A percentile compares a stretch with the other conserved stretches of the same genome.
phyloP scores from a whole-genome alignment of 2,329 filamentous ascomycete genomes.

The Westerdykella aurantiaca region DNA sequence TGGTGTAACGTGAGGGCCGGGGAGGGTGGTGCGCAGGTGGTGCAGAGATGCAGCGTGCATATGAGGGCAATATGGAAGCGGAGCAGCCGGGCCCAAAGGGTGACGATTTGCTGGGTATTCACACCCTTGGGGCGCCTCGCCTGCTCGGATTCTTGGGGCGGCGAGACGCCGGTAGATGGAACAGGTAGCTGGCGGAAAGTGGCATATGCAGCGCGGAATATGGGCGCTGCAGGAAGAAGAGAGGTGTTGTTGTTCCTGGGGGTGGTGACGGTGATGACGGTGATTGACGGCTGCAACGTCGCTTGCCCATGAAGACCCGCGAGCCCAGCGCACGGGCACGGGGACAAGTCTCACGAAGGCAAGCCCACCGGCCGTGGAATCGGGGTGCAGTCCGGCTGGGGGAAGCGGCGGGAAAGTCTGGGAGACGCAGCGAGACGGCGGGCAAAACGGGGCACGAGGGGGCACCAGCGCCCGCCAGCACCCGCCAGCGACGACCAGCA shows the following conservation, averaged over 20 bases:
- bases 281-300: not conserved
- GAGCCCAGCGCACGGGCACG: too few species aligned
- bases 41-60: not conserved
- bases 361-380: too few species aligned
- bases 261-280: not conserved
- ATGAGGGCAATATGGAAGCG: conserved; percentile 8
- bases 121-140: not conserved
- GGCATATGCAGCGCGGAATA: not conserved
- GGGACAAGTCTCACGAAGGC: too few species aligned
- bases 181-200: conserved; percentile 1
- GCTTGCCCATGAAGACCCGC: not conserved
- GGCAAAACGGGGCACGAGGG: too few species aligned
- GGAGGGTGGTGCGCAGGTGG: not conserved
- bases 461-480: too few species aligned
- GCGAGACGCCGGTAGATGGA: not conserved
- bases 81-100: conserved; percentile 1
- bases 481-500: too few species aligned
- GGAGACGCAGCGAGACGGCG: too few species aligned
- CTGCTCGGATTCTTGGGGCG: not conserved
- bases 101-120: conserved; percentile 3
- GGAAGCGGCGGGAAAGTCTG: not conserved
- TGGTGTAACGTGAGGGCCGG: too few species aligned
- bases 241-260: not conserved
- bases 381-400: not conserved
- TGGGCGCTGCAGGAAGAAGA: not conserved